These are phyloP conservation scores for Monilinia laxa DNA, from an alignment of 2,329 filamentous ascomycete genomes.

Conservation along the genomic window DNA sequence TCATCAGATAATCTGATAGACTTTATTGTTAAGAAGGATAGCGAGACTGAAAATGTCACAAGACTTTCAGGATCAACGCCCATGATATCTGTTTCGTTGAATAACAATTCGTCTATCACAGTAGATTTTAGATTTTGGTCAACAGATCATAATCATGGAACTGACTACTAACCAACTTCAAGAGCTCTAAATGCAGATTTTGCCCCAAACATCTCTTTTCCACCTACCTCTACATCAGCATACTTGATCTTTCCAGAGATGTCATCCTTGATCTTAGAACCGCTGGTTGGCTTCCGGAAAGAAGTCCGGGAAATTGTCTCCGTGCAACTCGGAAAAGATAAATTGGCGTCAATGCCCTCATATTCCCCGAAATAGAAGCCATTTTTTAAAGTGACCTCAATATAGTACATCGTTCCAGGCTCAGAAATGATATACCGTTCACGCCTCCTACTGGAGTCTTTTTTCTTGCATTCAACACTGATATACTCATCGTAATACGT, in stretches of 20 bases:
- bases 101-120: not conserved
- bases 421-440: constrained; percentile 23
- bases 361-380: not conserved
- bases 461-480: constrained; percentile 8
- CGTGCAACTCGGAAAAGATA: not conserved
- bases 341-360: not conserved
- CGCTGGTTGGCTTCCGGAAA: not conserved
- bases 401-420: not conserved
- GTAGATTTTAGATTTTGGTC: not conserved
- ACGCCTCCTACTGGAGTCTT: not conserved
- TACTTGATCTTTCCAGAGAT: not conserved
- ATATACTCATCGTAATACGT: constrained; percentile 24
- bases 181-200: not conserved
- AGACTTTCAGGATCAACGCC: not conserved
- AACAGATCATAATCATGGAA: too few relatives aligned
- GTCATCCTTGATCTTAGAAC: not conserved
- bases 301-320: not conserved
- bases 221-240: not conserved
- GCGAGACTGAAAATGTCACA: not conserved
- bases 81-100: not conserved
- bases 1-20: not conserved
- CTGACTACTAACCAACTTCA: not conserved
- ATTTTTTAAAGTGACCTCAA: constrained; percentile 20
- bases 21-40: not conserved
- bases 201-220: not conserved